Evolutionary conservation across 129 eudicot genomes (phyloP).

Genomic region (Flaveria ramosissima): DNA sequence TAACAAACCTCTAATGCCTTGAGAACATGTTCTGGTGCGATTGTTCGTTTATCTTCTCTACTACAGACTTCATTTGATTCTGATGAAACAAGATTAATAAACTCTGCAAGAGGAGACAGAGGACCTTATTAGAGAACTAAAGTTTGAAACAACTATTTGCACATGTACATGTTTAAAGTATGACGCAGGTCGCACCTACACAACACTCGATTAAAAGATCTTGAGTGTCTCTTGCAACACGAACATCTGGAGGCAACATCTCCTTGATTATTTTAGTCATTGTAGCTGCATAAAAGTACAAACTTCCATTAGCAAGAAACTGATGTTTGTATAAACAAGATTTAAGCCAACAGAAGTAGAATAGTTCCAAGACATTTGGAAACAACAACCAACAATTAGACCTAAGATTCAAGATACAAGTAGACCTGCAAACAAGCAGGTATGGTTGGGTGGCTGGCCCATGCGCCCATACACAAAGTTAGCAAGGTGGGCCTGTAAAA

Average conservation of each 20-base stretch:
- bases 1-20: slow-evolving; percentile 80
- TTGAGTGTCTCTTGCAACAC: slow-evolving; percentile 95
- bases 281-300: slow-evolving; percentile 55
- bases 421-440: not conserved
- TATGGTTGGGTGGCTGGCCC: not conserved
- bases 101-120: slow-evolving; percentile 53
- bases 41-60: slow-evolving; percentile 86
- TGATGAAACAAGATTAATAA: slow-evolving; percentile 88
- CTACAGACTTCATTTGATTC: slow-evolving; percentile 96
- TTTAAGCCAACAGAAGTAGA: not conserved
- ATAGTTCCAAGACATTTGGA: not conserved
- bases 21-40: slow-evolving; percentile 93
- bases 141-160: not conserved
- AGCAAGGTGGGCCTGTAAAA: not conserved
- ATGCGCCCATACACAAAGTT: slow-evolving; percentile 4
- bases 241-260: slow-evolving; percentile 97
- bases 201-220: slow-evolving; percentile 94
- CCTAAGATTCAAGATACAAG: not conserved
- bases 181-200: slow-evolving; percentile 61
- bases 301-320: slow-evolving; percentile 17
- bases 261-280: slow-evolving; percentile 96
- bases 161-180: not conserved
- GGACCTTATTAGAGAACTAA: not conserved
- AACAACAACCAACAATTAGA: slow-evolving; percentile 3
- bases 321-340: not conserved